phyloP scores from a whole-genome alignment of 148 eudicot species.

The Heliosperma pusillum region DNA sequence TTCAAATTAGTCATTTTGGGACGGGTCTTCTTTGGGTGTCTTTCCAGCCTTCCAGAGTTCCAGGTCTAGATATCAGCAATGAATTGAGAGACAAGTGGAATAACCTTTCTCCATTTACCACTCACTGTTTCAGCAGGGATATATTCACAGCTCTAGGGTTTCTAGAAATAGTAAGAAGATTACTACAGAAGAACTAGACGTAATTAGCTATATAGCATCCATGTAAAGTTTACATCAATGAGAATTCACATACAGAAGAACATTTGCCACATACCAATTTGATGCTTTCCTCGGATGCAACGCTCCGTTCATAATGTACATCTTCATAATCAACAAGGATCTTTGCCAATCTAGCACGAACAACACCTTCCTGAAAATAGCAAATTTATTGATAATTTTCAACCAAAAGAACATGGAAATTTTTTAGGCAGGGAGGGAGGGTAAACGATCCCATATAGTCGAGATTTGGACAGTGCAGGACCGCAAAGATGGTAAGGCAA shows the following conservation, averaged over 20 bases:
- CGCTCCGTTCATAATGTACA: constrained; percentile 65
- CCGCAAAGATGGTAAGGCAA: not conserved
- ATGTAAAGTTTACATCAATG: not conserved
- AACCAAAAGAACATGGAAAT: no score
- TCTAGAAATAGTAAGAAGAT: not conserved
- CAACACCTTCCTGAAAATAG: constrained; percentile 64
- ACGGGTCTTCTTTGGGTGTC: no score
- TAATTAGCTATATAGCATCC: not conserved
- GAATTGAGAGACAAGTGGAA: no score
- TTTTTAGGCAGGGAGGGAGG: no score
- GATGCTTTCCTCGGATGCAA: constrained; percentile 70
- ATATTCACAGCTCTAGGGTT: not conserved
- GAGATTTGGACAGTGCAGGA: not conserved
- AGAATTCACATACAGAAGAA: not conserved
- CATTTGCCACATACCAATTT: constrained; percentile 43
- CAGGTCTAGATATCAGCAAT: no score
- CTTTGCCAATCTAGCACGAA: constrained; percentile 69
- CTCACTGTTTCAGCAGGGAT: no score
- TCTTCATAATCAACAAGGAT: constrained; percentile 55
- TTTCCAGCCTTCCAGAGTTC: no score
- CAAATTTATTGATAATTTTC: not conserved
- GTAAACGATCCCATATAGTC: not conserved
- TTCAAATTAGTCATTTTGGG: no score
- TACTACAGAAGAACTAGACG: not conserved
- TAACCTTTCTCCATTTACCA: no score